These are phyloP conservation scores for Saturnispora zaruensis DNA, from an alignment of 805 yeast genomes.

Conservation along the genomic window DNA sequence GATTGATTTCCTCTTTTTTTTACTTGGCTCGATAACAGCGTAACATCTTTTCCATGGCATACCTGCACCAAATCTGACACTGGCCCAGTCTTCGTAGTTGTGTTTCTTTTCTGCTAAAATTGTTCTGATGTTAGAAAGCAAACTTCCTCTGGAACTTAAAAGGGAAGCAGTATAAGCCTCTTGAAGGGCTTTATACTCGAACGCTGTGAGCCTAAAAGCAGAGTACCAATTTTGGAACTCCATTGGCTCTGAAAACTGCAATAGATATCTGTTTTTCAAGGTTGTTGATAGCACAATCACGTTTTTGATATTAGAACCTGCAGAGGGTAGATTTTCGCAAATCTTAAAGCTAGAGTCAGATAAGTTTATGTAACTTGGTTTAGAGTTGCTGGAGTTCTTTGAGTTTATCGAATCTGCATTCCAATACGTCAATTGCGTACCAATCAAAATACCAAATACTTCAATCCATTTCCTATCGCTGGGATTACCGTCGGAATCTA, in stretches of 20 bases:
- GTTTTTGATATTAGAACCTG: conserved; percentile 60
- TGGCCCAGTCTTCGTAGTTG: conserved; percentile 88
- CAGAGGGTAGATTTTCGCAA: conserved; percentile 52
- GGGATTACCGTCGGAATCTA: conserved; percentile 80
- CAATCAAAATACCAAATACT: conserved; percentile 84
- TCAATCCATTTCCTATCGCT: conserved; percentile 82
- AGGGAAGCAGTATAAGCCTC: conserved; percentile 96
- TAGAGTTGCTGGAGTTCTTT: conserved; percentile 26
- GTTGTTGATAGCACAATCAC: conserved; percentile 90
- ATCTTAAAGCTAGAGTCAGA: conserved; percentile 84
- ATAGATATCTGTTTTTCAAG: conserved; percentile 73
- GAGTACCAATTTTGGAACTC: conserved; percentile 71
- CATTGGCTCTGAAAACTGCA: conserved; percentile 64
- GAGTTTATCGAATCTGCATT: conserved; percentile 57
- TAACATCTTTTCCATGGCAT: conserved; percentile 96
- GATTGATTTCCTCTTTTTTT: conserved; percentile 37
- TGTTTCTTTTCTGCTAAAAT: conserved; percentile 78
- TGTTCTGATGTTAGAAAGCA: conserved; percentile 78
- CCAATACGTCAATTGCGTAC: conserved; percentile 91
- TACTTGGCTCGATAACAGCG: conserved; percentile 76
- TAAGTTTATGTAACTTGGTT: conserved; percentile 80
- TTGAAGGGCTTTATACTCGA: conserved; percentile 76
- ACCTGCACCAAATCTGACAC: conserved; percentile 92
- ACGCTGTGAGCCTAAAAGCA: conserved; percentile 71
- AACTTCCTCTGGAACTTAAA: conserved; percentile 82